phyloP scores from a whole-genome alignment of 441 rosid species.

The Corymbia citriodora region DNA sequence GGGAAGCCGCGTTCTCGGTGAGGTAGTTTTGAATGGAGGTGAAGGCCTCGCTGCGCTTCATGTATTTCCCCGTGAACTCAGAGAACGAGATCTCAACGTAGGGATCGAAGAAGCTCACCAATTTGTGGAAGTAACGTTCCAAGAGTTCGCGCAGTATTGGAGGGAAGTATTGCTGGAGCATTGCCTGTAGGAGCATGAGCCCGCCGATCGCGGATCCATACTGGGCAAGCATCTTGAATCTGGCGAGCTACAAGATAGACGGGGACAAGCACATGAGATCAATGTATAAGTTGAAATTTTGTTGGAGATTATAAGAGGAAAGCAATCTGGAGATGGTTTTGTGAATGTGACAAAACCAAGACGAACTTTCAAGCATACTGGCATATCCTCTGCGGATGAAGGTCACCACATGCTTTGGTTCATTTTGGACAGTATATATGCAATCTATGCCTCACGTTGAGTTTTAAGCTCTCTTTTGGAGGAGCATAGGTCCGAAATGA shows the following conservation, averaged over 20 bases:
- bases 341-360: background rate
- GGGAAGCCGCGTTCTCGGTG: slow-evolving; percentile 8
- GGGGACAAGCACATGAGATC: background rate
- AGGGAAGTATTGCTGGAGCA: slow-evolving; percentile 24
- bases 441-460: background rate
- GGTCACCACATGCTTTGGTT: background rate
- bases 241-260: background rate
- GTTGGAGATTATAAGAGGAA: background rate
- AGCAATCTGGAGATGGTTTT: background rate
- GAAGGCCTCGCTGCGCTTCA: slow-evolving; percentile 15
- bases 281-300: background rate
- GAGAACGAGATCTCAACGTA: slow-evolving; percentile 23
- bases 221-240: background rate
- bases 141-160: background rate
- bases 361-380: background rate
- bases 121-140: slow-evolving; percentile 4
- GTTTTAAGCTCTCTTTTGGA: background rate
- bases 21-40: slow-evolving; percentile 24
- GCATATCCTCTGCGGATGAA: no score
- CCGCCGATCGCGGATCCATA: slow-evolving; percentile 23
- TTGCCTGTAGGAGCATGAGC: slow-evolving; percentile 19
- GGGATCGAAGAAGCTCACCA: slow-evolving; percentile 2
- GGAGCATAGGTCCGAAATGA: background rate
- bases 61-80: slow-evolving; percentile 17
- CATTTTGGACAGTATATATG: background rate